These are phyloP conservation scores for Cladochytrium replicatum DNA, from an alignment of 192 early-diverging fungal species.

Conservation along the genomic window DNA sequence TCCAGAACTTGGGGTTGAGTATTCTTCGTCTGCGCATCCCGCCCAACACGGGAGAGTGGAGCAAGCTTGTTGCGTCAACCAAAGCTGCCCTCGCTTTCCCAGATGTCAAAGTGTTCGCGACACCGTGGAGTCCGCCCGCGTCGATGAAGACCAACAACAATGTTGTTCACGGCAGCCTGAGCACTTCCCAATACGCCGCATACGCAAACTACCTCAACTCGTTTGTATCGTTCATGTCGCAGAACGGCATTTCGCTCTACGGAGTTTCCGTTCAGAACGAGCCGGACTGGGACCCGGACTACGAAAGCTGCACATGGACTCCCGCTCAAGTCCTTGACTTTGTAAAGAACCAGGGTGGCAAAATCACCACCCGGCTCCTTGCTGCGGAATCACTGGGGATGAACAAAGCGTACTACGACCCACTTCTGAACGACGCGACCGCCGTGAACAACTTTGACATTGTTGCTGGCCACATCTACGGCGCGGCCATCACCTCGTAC, in stretches of 20 bases:
- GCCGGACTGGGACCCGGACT: neutral
- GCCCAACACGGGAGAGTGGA: neutral
- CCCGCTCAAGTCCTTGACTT: neutral
- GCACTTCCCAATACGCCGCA: neutral
- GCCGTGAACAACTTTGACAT: neutral
- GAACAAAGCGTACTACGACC: neutral
- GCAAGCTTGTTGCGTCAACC: neutral
- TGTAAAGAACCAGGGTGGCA: neutral
- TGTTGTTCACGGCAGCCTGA: neutral
- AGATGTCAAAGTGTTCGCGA: neutral
- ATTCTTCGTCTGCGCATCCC: neutral
- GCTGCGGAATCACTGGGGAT: neutral
- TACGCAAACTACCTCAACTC: neutral
- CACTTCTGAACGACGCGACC: neutral
- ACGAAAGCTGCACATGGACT: neutral
- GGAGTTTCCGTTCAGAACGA: neutral
- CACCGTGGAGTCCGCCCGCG: neutral
- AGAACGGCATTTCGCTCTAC: neutral
- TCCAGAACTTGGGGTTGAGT: neutral
- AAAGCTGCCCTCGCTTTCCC: neutral
- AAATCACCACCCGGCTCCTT: neutral
- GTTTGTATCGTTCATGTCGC: neutral
- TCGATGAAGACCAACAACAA: constrained; percentile 1
- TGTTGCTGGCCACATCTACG: neutral
- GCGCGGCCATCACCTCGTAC: neutral